phyloP scores from a whole-genome alignment of 2,329 filamentous ascomycete species.

The Aspergillus chevalieri region DNA sequence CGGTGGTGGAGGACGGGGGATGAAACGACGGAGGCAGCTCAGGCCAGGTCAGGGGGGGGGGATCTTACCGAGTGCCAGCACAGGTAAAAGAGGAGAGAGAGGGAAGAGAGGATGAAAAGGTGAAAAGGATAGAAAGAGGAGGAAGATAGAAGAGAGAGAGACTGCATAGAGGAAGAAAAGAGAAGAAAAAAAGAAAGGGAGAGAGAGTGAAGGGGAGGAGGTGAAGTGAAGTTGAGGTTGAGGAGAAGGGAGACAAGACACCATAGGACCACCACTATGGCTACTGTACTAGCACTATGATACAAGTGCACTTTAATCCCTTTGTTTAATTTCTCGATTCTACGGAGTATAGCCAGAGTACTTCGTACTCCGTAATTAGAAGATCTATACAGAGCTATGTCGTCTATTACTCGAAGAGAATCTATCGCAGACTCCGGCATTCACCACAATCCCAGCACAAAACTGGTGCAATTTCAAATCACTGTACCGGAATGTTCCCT shows the following conservation, averaged over 20 bases:
- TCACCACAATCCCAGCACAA: too few relatives aligned
- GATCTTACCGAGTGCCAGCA: not conserved
- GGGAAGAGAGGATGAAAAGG: not conserved
- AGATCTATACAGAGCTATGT: too few relatives aligned
- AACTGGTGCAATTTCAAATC: too few relatives aligned
- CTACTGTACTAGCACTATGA: not conserved
- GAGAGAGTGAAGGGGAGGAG: not conserved
- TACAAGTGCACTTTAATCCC: not conserved
- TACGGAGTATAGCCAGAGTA: too few relatives aligned
- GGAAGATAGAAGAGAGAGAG: constrained; percentile 2
- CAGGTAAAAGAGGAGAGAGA: not conserved
- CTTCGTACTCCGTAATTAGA: too few relatives aligned
- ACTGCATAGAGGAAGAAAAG: constrained; percentile 1
- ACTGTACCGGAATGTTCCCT: too few relatives aligned
- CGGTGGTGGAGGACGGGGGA: not conserved
- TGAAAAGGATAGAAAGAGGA: constrained; percentile 2
- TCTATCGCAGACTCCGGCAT: too few relatives aligned
- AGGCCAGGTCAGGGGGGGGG: not conserved
- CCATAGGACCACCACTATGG: not conserved
- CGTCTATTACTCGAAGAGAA: too few relatives aligned
- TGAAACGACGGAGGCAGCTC: constrained; percentile 1
- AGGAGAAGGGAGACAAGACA: not conserved
- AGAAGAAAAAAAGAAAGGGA: not conserved
- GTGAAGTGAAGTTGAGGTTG: constrained; percentile 1
- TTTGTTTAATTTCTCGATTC: too few relatives aligned